Base-by-base conservation (phyloP, 805 yeast genomes). In the Blastobotrys attinorum region DNA sequence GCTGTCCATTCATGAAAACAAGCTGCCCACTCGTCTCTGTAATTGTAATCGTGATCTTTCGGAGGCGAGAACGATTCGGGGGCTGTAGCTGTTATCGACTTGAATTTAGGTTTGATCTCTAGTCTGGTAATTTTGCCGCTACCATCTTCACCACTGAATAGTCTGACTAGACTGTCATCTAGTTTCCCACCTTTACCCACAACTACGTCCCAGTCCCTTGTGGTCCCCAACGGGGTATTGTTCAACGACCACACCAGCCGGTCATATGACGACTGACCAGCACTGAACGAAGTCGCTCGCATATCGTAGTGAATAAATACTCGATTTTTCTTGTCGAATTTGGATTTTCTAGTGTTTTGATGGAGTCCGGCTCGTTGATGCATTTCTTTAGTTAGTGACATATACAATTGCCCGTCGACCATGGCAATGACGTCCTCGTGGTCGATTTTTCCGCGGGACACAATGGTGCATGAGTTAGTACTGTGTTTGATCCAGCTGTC, bases 331-430 rank as follows among this genome's bases (percentile, higher is more conserved):
- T 37, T 39, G 7, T 37, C 44, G 7, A 54, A 47, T 2, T 44
- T 49, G 1, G 68, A 53, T 34, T 45, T 44, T 13, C 44, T 51
- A 2, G 69, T 70, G 7, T 45, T 44, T n/a, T n/a, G n/a, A 7
- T 25, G 29, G 4, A 69, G 48, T 0, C 73, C 73, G 1, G 66
- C 55, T 31, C 49, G 47, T 25, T 51, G 46, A 47, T 65, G 68
- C 1, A 58, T 47, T 7, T 56, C 62, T 7, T 55, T 43, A 7
- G 65, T 55, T 11, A 68, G 43, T 6, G 62, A 60, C 21, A 69
- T 31, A 16, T 54, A 50, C 25, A 68, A 40, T 1, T 34, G 25
- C 5, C 65, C 64, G 15, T 52, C 37, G 3, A 48, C 41, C 4
- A 67, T 43, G 4, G 64, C 56, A 31, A 65, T 35, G 4, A 58